phyloP scores from a whole-genome alignment of 257 asterid genomes.

The Anisodus tanguticus region DNA sequence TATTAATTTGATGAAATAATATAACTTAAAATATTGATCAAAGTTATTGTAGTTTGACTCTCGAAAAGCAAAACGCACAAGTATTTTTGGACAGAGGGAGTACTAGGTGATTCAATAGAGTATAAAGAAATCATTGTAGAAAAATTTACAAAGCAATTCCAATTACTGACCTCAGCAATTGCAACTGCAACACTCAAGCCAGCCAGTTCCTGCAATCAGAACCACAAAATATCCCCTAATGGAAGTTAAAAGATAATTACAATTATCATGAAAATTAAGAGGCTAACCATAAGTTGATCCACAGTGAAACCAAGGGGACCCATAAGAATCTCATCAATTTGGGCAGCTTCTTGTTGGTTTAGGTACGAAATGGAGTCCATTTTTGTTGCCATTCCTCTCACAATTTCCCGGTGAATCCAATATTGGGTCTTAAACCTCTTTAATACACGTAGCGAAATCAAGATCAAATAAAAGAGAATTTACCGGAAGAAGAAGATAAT shows the following conservation, averaged over 20 bases:
- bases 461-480: background rate
- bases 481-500: conserved; percentile 37
- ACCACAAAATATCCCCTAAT: background rate
- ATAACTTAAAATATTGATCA: no score
- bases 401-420: conserved; percentile 38
- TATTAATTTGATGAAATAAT: no score
- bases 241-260: background rate
- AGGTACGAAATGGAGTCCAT: conserved; percentile 61
- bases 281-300: conserved; percentile 87
- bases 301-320: conserved; percentile 95
- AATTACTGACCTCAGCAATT: conserved; percentile 69
- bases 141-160: background rate
- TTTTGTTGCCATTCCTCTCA: conserved; percentile 60
- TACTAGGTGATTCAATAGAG: background rate
- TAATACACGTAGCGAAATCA: conserved; percentile 25
- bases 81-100: no score
- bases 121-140: no score
- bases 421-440: conserved; percentile 47
- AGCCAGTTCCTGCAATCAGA: conserved; percentile 79
- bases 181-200: conserved; percentile 95
- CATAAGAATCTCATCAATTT: conserved; percentile 88
- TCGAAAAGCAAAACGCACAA: no score
- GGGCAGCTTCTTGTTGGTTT: conserved; percentile 83
- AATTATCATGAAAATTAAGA: background rate
- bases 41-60: no score